Base-by-base conservation (phyloP, 257 asterid species). In the Datura wrightii region DNA sequence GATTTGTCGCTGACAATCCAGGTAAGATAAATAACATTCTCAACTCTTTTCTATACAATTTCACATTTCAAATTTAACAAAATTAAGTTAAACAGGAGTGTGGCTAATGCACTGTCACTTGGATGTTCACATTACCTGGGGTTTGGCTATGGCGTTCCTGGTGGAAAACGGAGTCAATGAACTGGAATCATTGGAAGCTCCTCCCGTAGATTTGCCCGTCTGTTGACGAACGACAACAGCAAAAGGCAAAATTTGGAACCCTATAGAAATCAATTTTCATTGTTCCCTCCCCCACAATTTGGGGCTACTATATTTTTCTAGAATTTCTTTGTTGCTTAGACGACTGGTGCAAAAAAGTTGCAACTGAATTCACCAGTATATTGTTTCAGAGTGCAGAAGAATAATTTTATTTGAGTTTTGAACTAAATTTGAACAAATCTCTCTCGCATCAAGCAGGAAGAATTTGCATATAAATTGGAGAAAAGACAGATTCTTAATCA, bases 101-200 rank as follows among this genome's bases (percentile, higher is more conserved):
- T 95, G 99, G 98, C 36, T 95, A 71, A 50, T 95, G 94, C 99
- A 95, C 82, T 95, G 98, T 86, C 99, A 95, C 89, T 89, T 95
- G 95, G 99, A 94, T 87, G 97, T 91, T 59, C 99, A 95, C 80
- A 90, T 93, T 36, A 82, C 80, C 0, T 95, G 97, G 99, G 99
- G 99, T 24, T 85, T 94, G 87, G 98, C 97, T 0, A 95, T 88
- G 94, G 95, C 91, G 18, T 94, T 95, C 90, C 18, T 95, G 0
- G 98, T 95, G 42, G 97, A 91, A 62, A 89, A 95, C 41, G 99
- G 99, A 59, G 91, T 88, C 54, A 93, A 93, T 0, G 87, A 89
- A 76, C 36, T 89, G 88, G 90, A 94, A 83, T 80, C 89, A 3
- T 72, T 94, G 31, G 93, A 92, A 89, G 83, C 85, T 67, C 94